Base-by-base conservation (phyloP, 2,329 filamentous ascomycete species). In the Plenodomus lindquistii region DNA sequence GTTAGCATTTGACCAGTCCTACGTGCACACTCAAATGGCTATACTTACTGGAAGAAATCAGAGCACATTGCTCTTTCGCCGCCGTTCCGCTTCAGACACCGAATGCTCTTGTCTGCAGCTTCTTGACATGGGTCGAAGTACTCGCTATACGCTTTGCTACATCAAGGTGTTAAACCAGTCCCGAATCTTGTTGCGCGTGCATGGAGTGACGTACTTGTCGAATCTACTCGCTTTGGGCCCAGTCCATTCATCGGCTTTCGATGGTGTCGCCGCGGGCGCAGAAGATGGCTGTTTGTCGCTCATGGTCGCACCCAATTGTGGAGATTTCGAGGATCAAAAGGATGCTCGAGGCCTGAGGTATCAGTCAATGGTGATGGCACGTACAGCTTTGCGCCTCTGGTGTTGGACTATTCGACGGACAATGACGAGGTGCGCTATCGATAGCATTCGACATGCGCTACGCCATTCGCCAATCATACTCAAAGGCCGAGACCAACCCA, bases 121-220 rank as follows among this genome's bases (percentile, higher is more conserved):
- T 96, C 93, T 72, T 97, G 93, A 73, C 94, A 99, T 2, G 94
- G 94, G 65, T 99, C 94, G 71, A 89, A 91, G 76, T 88, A 97
- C 71, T 97, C 86, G 79, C 91, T 96, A 66, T 87, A 84, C 46
- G 81, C 82, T 79, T 97, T 97, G 60, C 93, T 96, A 65, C 52
- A 15, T n/a, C 9, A 27, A 13, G 6, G n/a, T n/a, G n/a, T n/a
- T n/a, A n/a, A 13, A 48, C 62, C 42, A 63, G 58, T 27, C 21
- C 15, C 11, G 8, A 21, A 15, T 17, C 19, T 31, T 15, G 11
- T 13, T 13, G 11, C 6, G 27, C 11, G 4, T 8, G 13, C 13
- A 11, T 37, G 42, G 47, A 39, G 37, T 21, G 46, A 41, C 64
- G 48, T 63, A 76, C 73, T 65, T 73, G 44, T 71, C 71, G 64